Evolutionary conservation across 495 filamentous ascomycete genomes (phyloP).

Genomic region (Hypomontagnella monticulosa): DNA sequence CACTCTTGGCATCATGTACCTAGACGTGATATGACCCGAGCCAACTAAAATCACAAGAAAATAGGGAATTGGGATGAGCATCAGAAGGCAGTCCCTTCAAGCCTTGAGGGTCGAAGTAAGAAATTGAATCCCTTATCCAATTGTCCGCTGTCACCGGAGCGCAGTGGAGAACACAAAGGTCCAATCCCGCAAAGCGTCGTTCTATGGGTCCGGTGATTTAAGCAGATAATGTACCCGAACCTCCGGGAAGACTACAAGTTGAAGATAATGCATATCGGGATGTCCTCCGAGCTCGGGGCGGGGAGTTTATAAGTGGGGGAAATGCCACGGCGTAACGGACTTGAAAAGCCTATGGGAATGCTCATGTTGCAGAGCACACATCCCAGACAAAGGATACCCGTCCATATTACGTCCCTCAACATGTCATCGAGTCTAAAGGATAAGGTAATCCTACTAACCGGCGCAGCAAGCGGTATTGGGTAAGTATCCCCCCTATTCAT

Average conservation of each 20-base stretch:
- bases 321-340: slow-evolving; percentile 6
- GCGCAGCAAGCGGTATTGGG: slow-evolving; percentile 64
- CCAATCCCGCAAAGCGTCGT: too few species aligned
- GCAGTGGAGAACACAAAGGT: too few species aligned
- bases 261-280: background rate
- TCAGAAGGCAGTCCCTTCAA: too few species aligned
- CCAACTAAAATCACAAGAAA: too few species aligned
- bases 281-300: slow-evolving; percentile 27
- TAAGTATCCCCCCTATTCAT: slow-evolving; percentile 13
- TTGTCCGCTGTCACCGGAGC: too few species aligned
- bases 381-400: background rate
- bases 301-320: slow-evolving; percentile 39
- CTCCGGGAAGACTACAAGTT: too few species aligned
- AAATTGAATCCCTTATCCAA: too few species aligned
- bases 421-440: slow-evolving; percentile 50
- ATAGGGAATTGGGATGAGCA: too few species aligned
- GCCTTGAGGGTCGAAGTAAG: too few species aligned
- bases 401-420: background rate
- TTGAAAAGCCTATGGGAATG: background rate
- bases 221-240: too few species aligned
- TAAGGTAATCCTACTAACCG: slow-evolving; percentile 61
- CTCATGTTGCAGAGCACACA: background rate
- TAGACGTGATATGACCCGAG: too few species aligned
- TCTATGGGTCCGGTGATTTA: too few species aligned
- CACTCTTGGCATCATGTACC: slow-evolving; percentile 20